Evolutionary conservation across 768 basidiomycete species (phyloP), one percentile per base, ranked within the genome.

Genomic region (Calvatia gigantea): DNA sequence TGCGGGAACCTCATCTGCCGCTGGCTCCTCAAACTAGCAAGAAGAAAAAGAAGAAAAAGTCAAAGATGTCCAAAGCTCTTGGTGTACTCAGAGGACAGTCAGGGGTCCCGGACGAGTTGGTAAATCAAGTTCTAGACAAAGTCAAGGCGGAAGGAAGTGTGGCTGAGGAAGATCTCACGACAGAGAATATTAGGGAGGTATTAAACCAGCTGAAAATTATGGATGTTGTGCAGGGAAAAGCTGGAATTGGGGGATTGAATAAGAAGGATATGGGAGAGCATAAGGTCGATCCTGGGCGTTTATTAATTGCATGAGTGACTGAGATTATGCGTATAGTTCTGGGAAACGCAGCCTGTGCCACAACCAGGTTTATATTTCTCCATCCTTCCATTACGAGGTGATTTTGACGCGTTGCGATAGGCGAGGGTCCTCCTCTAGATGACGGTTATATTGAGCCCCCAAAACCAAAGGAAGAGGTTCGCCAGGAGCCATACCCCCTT

Each of bases 341-440:
- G 97, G 97, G 84, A 77, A 31, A 98, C 96, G 5, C 97, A 99
- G 69, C 97, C 97, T 2, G 97, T 99, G 6, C 90, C 93, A n/a
- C 92, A 94, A 65, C 71, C 84, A 53, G 89, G 90, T 85, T 64
- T 62, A 69, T 51, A 32, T 28, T 9, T 23, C 6, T 21, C 37
- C 38, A 32, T 37, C 45, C 21, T 33, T 14, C 19, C 21, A 42
- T 25, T 41, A 14, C 4, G 25, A 9, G 17, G 37, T 17, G 11
- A 29, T 54, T 6, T 32, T 25, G 33, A 47, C 42, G 32, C 55
- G 51, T 15, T 58, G 15, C 25, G 33, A 6, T 23, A 92, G 86
- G 84, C 23, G 85, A 89, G 62, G 83, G 75, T 11, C 75, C 78
- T 31, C 81, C 86, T 2, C 60, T 78, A 14, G 84, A 84, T 57